These are phyloP conservation scores for Sedum album DNA, from an alignment of 164 flowering plant genomes.

Conservation along the genomic window DNA sequence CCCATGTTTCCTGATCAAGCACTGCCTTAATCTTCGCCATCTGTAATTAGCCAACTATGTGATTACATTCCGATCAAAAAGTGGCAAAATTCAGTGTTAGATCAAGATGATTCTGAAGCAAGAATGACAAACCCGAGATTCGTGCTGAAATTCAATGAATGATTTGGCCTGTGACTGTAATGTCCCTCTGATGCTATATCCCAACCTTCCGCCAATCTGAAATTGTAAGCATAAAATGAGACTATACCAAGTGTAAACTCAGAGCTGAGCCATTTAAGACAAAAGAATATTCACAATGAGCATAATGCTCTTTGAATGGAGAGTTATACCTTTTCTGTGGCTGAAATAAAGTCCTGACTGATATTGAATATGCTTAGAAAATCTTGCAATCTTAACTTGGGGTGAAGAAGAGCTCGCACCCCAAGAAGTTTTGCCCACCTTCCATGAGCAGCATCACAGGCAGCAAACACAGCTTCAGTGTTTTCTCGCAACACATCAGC, in stretches of 20 bases:
- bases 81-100: not conserved
- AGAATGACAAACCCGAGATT: constrained; percentile 60
- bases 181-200: constrained; percentile 92
- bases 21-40: constrained; percentile 86
- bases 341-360: constrained; percentile 82
- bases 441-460: constrained; percentile 99
- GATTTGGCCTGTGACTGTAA: constrained; percentile 95
- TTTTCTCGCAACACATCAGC: constrained; percentile 95
- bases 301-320: not conserved
- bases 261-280: not conserved
- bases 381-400: constrained; percentile 77
- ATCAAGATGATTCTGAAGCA: constrained; percentile 6
- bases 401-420: constrained; percentile 87
- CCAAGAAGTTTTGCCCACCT: constrained; percentile 99
- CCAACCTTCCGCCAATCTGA: constrained; percentile 98
- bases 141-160: constrained; percentile 89
- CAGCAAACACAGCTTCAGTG: constrained; percentile 98
- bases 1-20: constrained; percentile 99
- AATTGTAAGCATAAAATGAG: constrained; percentile 17
- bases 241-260: constrained; percentile 13
- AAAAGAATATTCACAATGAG: not conserved
- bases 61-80: constrained; percentile 10
- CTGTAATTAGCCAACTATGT: constrained; percentile 26
- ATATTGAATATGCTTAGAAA: constrained; percentile 74
- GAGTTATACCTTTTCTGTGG: constrained; percentile 77